Evolutionary conservation across 805 yeast genomes (phyloP).

Genomic region (Helenozyma baotianmanensis): DNA sequence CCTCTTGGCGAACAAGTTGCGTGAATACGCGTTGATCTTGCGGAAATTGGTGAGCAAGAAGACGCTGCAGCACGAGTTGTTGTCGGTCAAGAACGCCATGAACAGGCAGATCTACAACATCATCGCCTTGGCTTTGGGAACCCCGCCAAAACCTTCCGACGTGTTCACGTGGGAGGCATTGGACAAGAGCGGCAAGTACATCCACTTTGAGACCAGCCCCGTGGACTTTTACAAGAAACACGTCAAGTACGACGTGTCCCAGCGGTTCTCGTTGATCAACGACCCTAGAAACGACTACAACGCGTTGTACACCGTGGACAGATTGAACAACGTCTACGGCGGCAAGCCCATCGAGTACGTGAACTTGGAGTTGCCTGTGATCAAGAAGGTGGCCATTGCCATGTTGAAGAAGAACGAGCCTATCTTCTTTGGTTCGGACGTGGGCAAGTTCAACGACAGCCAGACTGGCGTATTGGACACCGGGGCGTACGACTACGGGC

Average conservation of each 20-base stretch:
- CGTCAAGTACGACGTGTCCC: constrained; percentile 47
- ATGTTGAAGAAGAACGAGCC: constrained; percentile 72
- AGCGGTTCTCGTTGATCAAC: constrained; percentile 63
- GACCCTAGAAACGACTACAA: constrained; percentile 77
- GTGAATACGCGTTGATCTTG: constrained; percentile 73
- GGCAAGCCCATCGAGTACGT: constrained; percentile 70
- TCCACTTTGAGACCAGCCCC: constrained; percentile 57
- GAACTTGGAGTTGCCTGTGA: constrained; percentile 55
- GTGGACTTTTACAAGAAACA: constrained; percentile 54
- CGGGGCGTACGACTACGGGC: constrained; percentile 60
- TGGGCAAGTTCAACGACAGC: constrained; percentile 70
- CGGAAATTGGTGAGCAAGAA: constrained; percentile 46
- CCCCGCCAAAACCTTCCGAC: constrained; percentile 72
- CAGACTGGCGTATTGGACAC: constrained; percentile 69
- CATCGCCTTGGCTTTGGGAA: constrained; percentile 65
- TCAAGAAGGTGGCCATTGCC: constrained; percentile 59
- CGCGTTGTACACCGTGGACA: constrained; percentile 62
- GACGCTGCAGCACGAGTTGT: constrained; percentile 35
- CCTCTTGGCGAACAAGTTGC: constrained; percentile 61
- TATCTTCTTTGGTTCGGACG: constrained; percentile 84
- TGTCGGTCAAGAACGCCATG: constrained; percentile 33
- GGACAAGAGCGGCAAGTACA: constrained; percentile 64
- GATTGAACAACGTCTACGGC: constrained; percentile 67
- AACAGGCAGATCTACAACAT: constrained; percentile 62
- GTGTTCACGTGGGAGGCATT: constrained; percentile 68